phyloP scores from a whole-genome alignment of 441 rosid species.

The Bruguiera hainesii region DNA sequence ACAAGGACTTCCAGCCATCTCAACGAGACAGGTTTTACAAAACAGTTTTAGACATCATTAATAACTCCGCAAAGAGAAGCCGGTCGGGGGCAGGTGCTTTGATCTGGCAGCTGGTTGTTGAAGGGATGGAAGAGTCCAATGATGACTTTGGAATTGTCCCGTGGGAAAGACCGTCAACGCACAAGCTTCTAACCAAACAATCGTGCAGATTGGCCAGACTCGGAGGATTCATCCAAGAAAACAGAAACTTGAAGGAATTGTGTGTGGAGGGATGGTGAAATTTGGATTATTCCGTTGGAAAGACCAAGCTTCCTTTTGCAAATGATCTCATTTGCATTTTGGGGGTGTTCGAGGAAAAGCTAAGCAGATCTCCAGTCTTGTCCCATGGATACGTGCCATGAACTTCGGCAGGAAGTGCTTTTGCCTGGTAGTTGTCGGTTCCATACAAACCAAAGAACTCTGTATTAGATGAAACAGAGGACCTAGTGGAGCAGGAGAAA shows the following conservation, averaged over 20 bases:
- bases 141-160: constrained; percentile 87
- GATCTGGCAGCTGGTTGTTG: constrained; percentile 72
- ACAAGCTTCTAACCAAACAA: constrained; percentile 49
- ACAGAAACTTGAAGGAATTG: constrained; percentile 38
- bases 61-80: constrained; percentile 65
- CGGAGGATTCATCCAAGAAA: constrained; percentile 30
- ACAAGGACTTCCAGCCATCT: constrained; percentile 55
- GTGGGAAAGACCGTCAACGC: constrained; percentile 61
- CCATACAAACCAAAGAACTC: not conserved
- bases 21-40: constrained; percentile 60
- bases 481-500: not conserved
- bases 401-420: constrained; percentile 1
- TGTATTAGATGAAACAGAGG: constrained; percentile 1
- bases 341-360: not conserved
- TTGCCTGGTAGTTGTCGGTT: constrained; percentile 9
- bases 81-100: constrained; percentile 81
- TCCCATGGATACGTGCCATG: constrained; percentile 9
- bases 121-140: constrained; percentile 78
- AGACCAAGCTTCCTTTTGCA: not conserved
- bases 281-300: not conserved
- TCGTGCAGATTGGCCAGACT: constrained; percentile 71
- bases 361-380: constrained; percentile 2
- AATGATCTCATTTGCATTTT: not conserved
- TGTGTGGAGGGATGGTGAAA: constrained; percentile 42
- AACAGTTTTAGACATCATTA: constrained; percentile 48